phyloP scores from a whole-genome alignment of 805 yeast genomes.

The Candida morakotiae region DNA sequence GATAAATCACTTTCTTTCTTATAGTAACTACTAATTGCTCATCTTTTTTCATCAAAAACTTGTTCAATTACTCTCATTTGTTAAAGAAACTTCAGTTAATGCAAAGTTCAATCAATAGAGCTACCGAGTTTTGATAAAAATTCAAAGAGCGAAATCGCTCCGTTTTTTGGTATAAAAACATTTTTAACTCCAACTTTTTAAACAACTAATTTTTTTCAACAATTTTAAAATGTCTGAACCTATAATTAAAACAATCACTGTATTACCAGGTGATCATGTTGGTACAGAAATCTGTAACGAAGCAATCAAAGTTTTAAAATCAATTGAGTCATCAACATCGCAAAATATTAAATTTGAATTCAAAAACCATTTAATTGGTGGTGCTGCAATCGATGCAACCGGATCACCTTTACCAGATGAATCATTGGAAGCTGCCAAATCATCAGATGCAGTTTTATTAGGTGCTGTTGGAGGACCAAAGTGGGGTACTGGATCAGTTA shows the following conservation, averaged over 20 bases:
- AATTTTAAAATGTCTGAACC: conserved; percentile 7
- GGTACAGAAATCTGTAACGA: conserved; percentile 88
- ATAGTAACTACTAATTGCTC: no score
- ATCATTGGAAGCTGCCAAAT: conserved; percentile 76
- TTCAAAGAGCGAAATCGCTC: no score
- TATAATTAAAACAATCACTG: conserved; percentile 64
- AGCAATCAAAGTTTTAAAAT: conserved; percentile 86
- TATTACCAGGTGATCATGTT: conserved; percentile 95
- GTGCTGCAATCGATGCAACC: conserved; percentile 97
- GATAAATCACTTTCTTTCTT: no score
- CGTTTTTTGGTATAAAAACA: no score
- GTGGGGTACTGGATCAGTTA: conserved; percentile 95
- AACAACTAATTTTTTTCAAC: no score
- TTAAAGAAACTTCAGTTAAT: no score
- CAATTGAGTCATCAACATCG: conserved; percentile 55
- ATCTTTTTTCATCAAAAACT: no score
- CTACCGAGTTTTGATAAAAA: no score
- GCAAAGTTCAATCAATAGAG: no score
- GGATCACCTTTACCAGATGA: conserved; percentile 89
- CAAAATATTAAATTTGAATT: conserved; percentile 61
- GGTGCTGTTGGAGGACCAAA: conserved; percentile 99
- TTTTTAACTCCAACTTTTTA: no score
- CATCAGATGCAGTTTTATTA: conserved; percentile 88
- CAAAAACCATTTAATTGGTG: conserved; percentile 86
- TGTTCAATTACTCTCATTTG: no score